Evolutionary conservation across 1,284 basidiomycete species (phyloP).

Genomic region (Puccinia brachypodii): DNA sequence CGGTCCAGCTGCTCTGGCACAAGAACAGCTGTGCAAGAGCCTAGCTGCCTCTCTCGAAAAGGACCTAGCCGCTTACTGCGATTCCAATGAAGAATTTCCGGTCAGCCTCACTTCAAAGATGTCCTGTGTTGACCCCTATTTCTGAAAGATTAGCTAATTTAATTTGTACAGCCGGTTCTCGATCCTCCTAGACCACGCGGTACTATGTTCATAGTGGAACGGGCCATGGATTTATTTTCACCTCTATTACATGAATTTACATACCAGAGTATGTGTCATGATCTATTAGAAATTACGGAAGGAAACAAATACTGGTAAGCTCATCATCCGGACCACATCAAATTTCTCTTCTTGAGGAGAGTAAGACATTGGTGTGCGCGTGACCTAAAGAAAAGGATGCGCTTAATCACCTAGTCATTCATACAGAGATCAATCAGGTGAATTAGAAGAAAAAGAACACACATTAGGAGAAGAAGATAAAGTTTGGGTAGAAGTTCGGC

Average conservation of each 20-base stretch:
- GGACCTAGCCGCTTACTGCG: constrained; percentile 80
- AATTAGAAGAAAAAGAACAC: constrained; percentile 47
- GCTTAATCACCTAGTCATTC: constrained; percentile 13
- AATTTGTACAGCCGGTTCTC: constrained; percentile 44
- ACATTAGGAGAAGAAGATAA: constrained; percentile 46
- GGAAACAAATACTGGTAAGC: constrained; percentile 81
- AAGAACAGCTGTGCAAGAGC: constrained; percentile 68
- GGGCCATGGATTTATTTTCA: constrained; percentile 86
- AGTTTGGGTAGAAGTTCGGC: constrained; percentile 47
- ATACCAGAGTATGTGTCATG: constrained; percentile 98
- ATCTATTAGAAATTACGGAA: constrained; percentile 81
- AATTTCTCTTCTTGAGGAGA: too few species aligned
- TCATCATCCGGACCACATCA: not conserved
- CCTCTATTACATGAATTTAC: constrained; percentile 97
- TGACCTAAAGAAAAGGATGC: not conserved
- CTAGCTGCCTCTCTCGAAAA: constrained; percentile 79
- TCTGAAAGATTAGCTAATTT: not conserved
- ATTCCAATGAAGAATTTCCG: constrained; percentile 78
- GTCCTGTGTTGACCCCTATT: not conserved
- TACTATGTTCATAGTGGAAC: constrained; percentile 87
- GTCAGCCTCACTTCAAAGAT: constrained; percentile 61
- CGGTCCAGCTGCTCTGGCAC: constrained; percentile 68
- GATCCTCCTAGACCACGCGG: constrained; percentile 72
- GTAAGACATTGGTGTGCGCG: not conserved
- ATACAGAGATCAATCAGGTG: constrained; percentile 40